phyloP scores from a whole-genome alignment of 2,329 filamentous ascomycete genomes.

The Fusarium sp. region DNA sequence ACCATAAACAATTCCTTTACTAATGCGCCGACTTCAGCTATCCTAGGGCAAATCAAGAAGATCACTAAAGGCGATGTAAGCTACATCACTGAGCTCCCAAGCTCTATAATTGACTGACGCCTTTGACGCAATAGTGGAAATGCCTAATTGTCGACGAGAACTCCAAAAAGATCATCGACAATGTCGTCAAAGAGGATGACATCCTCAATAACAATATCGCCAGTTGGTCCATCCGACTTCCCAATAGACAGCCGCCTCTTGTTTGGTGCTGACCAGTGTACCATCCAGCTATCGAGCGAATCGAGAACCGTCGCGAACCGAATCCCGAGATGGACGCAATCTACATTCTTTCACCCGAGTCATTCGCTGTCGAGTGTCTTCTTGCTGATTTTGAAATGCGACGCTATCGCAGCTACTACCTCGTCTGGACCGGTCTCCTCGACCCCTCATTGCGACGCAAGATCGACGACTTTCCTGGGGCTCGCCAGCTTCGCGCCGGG shows the following conservation, averaged over 20 bases:
- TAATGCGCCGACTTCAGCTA: slow-evolving; percentile 50
- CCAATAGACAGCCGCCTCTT: slow-evolving; percentile 22
- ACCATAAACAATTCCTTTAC: background rate
- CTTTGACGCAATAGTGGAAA: slow-evolving; percentile 80
- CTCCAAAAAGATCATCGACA: slow-evolving; percentile 88
- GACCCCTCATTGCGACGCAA: slow-evolving; percentile 77
- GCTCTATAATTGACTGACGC: slow-evolving; percentile 32
- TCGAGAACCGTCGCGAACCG: slow-evolving; percentile 85
- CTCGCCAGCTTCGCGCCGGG: slow-evolving; percentile 80
- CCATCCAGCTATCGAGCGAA: slow-evolving; percentile 85
- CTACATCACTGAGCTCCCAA: slow-evolving; percentile 9
- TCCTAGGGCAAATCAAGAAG: slow-evolving; percentile 71
- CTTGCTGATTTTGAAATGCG: slow-evolving; percentile 90
- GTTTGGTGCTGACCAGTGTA: slow-evolving; percentile 32
- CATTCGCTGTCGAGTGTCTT: slow-evolving; percentile 92
- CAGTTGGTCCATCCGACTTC: slow-evolving; percentile 69
- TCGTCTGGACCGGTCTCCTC: slow-evolving; percentile 88
- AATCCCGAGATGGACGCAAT: slow-evolving; percentile 95
- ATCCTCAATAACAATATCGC: slow-evolving; percentile 97
- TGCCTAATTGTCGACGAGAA: slow-evolving; percentile 89
- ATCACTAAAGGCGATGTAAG: slow-evolving; percentile 86
- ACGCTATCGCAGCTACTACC: slow-evolving; percentile 81
- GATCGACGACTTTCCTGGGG: slow-evolving; percentile 77
- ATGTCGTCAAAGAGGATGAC: slow-evolving; percentile 93
- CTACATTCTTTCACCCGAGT: slow-evolving; percentile 87